Conservation (phyloP, 1,284 basidiomycete genomes). For the Pascua sp. region DNA sequence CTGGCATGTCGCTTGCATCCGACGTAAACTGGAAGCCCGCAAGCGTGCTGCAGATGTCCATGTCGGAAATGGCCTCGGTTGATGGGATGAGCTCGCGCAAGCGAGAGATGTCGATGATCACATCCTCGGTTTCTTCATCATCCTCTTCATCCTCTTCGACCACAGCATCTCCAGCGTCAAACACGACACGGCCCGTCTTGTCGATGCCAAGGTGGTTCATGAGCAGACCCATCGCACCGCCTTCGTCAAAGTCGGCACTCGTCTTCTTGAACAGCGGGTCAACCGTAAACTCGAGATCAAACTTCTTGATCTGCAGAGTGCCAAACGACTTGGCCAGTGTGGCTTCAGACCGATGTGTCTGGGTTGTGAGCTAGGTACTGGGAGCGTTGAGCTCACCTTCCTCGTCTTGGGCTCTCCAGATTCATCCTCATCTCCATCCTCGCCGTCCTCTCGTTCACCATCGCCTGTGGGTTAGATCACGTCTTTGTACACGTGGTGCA, state of each 20-base stretch:
- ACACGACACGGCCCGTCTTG: constrained; percentile 82
- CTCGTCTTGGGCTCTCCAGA: constrained; percentile 34
- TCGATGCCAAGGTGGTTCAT: constrained; percentile 92
- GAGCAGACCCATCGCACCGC: constrained; percentile 86
- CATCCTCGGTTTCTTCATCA: constrained; percentile 52
- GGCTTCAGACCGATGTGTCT: constrained; percentile 64
- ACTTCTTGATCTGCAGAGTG: constrained; percentile 84
- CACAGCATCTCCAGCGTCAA: constrained; percentile 88
- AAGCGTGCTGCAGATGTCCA: constrained; percentile 74
- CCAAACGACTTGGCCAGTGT: constrained; percentile 79
- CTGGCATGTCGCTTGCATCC: constrained; percentile 55
- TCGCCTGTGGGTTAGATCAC: constrained; percentile 37
- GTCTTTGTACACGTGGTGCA: constrained; percentile 36
- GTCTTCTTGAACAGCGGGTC: constrained; percentile 98
- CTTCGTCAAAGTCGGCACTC: constrained; percentile 97
- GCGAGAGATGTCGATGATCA: constrained; percentile 55
- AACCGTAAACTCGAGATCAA: constrained; percentile 90
- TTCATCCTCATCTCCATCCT: constrained; percentile 50
- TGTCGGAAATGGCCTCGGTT: constrained; percentile 60
- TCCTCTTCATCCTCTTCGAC: constrained; percentile 72
- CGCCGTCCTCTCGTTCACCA: constrained; percentile 58
- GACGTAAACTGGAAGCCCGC: constrained; percentile 72
- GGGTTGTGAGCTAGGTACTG: constrained; percentile 23
- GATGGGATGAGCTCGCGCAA: constrained; percentile 71
- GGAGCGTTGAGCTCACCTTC: constrained; percentile 27